phyloP scores from a whole-genome alignment of 441 rosid species.

The Populus trichocarpa region DNA sequence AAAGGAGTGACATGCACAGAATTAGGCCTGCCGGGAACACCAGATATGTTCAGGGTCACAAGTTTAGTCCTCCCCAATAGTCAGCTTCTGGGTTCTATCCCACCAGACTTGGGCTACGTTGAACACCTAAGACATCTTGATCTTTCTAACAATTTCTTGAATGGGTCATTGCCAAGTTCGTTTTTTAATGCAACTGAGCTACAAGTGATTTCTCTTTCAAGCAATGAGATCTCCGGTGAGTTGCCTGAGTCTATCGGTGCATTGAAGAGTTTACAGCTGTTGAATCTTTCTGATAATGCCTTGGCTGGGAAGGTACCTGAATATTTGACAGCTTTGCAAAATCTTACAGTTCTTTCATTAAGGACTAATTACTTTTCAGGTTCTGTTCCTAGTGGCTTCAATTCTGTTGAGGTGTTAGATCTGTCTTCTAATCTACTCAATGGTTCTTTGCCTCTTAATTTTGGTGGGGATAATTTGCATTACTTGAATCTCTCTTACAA shows the following conservation, averaged over 20 bases:
- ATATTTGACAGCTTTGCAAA: constrained; percentile 40
- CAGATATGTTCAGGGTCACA: constrained; percentile 60
- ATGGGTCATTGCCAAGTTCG: constrained; percentile 64
- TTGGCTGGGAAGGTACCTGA: constrained; percentile 64
- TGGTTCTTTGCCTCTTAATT: constrained; percentile 54
- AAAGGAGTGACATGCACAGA: constrained; percentile 60
- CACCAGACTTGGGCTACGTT: constrained; percentile 47
- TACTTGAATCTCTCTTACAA: constrained; percentile 73
- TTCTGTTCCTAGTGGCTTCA: constrained; percentile 45
- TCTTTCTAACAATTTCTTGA: constrained; percentile 68
- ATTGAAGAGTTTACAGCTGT: constrained; percentile 40
- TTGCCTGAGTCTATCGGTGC: constrained; percentile 38
- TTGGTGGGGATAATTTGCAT: constrained; percentile 46
- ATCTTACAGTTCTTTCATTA: constrained; percentile 60
- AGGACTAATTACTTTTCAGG: constrained; percentile 62
- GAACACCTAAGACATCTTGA: constrained; percentile 57
- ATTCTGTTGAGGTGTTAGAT: constrained; percentile 51
- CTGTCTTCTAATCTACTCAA: constrained; percentile 71
- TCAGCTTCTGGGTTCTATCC: constrained; percentile 68
- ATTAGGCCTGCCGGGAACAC: constrained; percentile 36
- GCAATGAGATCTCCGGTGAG: constrained; percentile 66
- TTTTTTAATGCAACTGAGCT: constrained; percentile 55
- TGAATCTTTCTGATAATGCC: constrained; percentile 77
- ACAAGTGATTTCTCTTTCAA: constrained; percentile 54
- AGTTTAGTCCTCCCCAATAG: constrained; percentile 57